Base-by-base conservation (phyloP, 768 basidiomycete species). In the Amyloporia xantha region DNA sequence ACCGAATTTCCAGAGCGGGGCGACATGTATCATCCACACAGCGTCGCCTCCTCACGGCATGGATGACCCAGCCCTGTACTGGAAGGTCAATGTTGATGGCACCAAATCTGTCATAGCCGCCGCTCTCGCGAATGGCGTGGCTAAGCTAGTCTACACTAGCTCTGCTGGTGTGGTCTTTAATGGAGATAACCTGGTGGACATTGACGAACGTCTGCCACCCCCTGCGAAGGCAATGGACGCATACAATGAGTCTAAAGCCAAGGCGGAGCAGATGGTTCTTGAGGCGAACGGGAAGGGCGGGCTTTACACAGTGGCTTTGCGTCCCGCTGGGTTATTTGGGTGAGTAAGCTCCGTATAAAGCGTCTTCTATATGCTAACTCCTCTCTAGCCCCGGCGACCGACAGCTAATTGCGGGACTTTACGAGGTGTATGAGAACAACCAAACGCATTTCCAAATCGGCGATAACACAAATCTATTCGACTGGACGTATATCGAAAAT, bases 311-410 rank as follows among this genome's bases (percentile, higher is more conserved):
- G 91, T 94, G 40, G 88, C 93, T 12, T 68, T 98, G 37, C 74
- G 96, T 33, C 95, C 95, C 1, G 84, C 94, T 15, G 93, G 95
- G 2, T 96, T 98, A 58, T 98, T 97, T 59, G 96, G 96, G 92
- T 90, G 54, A 44, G 83, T 66, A 11, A 0, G 33, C 30, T 40
- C 38, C 21, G 13, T 20, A 25, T 21, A 2, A 11, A 26, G 25
- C 11, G 7, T 40, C 5, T 9, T 15, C 15, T 47, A 26, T 11
- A 20, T 40, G 13, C 23, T 41, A 15, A 17, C n/a, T 17, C 11
- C 20, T 17, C 9, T 15, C 4, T 59, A 94, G 91, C 4, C 92
- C 93, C 4, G 93, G 95, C 4, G 96, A 98, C 60, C 80, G 90
- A 9, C 93, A 96, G 65, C 75, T 80, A 54, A 81, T 94, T 68